Conservation (phyloP, 2,329 filamentous ascomycete species). For the Davidsoniella neocaledoniae region DNA sequence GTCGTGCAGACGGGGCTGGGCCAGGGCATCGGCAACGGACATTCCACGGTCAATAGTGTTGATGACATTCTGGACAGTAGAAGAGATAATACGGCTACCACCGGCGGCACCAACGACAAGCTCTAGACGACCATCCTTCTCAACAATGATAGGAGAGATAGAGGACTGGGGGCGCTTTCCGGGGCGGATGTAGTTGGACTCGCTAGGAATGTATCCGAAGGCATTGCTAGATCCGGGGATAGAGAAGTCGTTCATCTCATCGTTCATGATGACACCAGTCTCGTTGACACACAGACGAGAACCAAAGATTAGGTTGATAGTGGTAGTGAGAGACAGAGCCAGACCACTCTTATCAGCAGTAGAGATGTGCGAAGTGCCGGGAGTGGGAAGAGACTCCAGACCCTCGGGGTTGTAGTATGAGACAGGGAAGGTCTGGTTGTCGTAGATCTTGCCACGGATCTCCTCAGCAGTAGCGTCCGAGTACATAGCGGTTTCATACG, state of each 20-base stretch:
- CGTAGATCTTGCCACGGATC: slow-evolving; percentile 29
- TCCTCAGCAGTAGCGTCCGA: slow-evolving; percentile 41
- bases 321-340: slow-evolving; percentile 62
- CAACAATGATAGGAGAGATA: slow-evolving; percentile 62
- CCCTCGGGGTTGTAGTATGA: slow-evolving; percentile 29
- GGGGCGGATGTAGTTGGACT: slow-evolving; percentile 59
- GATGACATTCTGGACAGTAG: slow-evolving; percentile 62
- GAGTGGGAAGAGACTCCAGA: slow-evolving; percentile 37
- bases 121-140: slow-evolving; percentile 51
- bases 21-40: slow-evolving; percentile 45
- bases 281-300: slow-evolving; percentile 61
- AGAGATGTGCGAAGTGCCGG: slow-evolving; percentile 51
- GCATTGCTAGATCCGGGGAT: slow-evolving; percentile 62
- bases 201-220: slow-evolving; percentile 69
- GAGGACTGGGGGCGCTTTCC: slow-evolving; percentile 66
- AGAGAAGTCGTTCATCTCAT: slow-evolving; percentile 66
- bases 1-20: slow-evolving; percentile 59
- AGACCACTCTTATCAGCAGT: slow-evolving; percentile 53
- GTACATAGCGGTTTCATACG: slow-evolving; percentile 47
- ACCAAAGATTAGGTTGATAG: slow-evolving; percentile 67
- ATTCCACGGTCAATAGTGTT: slow-evolving; percentile 54
- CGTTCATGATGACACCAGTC: slow-evolving; percentile 62
- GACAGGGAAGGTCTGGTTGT: slow-evolving; percentile 22
- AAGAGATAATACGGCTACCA: slow-evolving; percentile 69
- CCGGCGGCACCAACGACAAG: slow-evolving; percentile 64